These are phyloP conservation scores for Aspergillus tanneri DNA, from an alignment of 2,329 filamentous ascomycete genomes.

Conservation along the genomic window DNA sequence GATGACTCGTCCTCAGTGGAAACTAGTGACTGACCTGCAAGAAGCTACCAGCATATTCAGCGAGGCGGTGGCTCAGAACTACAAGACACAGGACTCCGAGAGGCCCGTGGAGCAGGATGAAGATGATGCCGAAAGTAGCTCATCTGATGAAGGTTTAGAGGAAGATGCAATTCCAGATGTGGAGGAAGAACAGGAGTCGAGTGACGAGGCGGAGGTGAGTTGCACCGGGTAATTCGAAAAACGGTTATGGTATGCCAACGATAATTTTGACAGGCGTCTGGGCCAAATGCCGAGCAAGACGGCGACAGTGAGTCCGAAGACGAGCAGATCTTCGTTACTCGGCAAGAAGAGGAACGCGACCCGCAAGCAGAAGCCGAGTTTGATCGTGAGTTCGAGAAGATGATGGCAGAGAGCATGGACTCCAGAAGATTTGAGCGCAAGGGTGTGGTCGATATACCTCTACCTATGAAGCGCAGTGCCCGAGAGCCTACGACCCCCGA, in stretches of 20 bases:
- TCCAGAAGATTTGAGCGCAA: constrained; percentile 96
- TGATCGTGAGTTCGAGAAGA: constrained; percentile 93
- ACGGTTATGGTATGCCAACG: neutral
- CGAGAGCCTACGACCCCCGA: constrained; percentile 56
- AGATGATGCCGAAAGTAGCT: constrained; percentile 66
- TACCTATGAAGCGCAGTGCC: constrained; percentile 75
- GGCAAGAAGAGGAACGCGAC: constrained; percentile 84
- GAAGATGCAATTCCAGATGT: constrained; percentile 58
- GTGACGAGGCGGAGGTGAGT: constrained; percentile 52
- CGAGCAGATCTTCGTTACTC: constrained; percentile 86
- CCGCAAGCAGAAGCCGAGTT: constrained; percentile 96
- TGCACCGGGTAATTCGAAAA: neutral
- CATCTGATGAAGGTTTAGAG: constrained; percentile 73
- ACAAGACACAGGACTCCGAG: constrained; percentile 73
- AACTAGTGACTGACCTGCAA: constrained; percentile 73
- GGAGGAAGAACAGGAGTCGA: constrained; percentile 55
- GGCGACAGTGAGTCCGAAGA: constrained; percentile 64
- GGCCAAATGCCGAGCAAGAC: constrained; percentile 48
- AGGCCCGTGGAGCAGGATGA: constrained; percentile 72
- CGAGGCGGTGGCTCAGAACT: constrained; percentile 84
- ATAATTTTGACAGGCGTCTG: constrained; percentile 36
- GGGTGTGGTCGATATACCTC: constrained; percentile 88
- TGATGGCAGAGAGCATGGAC: constrained; percentile 97
- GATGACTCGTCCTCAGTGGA: constrained; percentile 87
- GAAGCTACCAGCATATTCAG: constrained; percentile 83